Evolutionary conservation across 805 yeast genomes (phyloP).

Genomic region (Blastobotrys terrestris): DNA sequence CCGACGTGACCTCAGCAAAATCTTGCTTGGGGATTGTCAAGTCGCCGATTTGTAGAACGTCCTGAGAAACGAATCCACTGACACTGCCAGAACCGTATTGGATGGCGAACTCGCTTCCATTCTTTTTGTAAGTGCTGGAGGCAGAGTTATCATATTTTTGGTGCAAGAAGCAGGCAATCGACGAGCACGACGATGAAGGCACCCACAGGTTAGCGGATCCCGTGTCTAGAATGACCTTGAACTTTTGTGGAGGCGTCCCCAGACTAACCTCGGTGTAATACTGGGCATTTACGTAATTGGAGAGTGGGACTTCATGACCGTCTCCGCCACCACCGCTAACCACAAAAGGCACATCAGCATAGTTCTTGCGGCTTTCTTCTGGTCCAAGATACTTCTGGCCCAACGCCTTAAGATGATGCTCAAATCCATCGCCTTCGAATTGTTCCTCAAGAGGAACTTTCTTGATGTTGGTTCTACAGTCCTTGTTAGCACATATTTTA

Average conservation of each 20-base stretch:
- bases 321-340: constrained; percentile 27
- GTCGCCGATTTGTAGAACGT: constrained; percentile 73
- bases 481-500: constrained; percentile 12
- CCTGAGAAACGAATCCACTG: constrained; percentile 89
- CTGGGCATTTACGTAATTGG: constrained; percentile 93
- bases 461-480: constrained; percentile 50
- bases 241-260: constrained; percentile 90
- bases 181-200: constrained; percentile 81
- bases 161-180: constrained; percentile 94
- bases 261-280: constrained; percentile 85
- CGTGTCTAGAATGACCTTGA: constrained; percentile 92
- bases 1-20: constrained; percentile 95
- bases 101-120: constrained; percentile 81
- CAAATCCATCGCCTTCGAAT: constrained; percentile 37
- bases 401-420: constrained; percentile 46
- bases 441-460: constrained; percentile 54
- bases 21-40: constrained; percentile 81
- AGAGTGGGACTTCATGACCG: constrained; percentile 77
- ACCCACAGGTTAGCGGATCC: constrained; percentile 98
- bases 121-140: constrained; percentile 78
- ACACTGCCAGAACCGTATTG: constrained; percentile 90
- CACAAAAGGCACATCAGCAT: constrained; percentile 26
- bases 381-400: constrained; percentile 52
- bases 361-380: constrained; percentile 22
- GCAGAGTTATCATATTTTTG: constrained; percentile 78